A percentile compares a stretch with the other conserved stretches of the same genome.
Evolutionary conservation across 192 early-diverging fungal genomes (phyloP).

Genomic region (Globomyces pollinis-pini): DNA sequence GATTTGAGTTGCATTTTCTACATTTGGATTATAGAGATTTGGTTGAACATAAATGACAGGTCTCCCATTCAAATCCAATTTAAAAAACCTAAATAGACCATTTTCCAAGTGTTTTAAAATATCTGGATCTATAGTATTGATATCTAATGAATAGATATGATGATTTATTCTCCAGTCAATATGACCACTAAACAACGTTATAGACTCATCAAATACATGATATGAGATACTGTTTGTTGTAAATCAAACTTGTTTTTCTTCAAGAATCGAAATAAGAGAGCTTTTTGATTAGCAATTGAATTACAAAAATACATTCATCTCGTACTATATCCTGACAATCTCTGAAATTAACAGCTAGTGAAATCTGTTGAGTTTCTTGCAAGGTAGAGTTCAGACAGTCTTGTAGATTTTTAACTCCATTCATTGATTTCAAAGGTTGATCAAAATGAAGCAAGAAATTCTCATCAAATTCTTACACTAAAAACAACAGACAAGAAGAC

Average conservation of each 20-base stretch:
- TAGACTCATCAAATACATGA: slow-evolving; percentile 4
- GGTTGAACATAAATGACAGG: slow-evolving; percentile 28
- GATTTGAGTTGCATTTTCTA: slow-evolving; percentile 11
- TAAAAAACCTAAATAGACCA: slow-evolving; percentile 30
- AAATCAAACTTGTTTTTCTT: slow-evolving; percentile 32
- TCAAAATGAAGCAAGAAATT: too few species aligned
- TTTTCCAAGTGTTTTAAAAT: slow-evolving; percentile 11
- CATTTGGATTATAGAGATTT: slow-evolving; percentile 10
- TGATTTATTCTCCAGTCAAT: slow-evolving; percentile 34
- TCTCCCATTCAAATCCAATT: slow-evolving; percentile 24
- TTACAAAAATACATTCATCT: too few species aligned
- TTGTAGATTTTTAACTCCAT: too few species aligned
- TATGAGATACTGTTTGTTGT: too few species aligned
- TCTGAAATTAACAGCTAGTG: too few species aligned
- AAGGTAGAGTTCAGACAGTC: too few species aligned
- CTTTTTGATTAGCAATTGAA: slow-evolving; percentile 7
- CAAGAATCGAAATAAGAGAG: slow-evolving; percentile 24
- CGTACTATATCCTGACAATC: too few species aligned
- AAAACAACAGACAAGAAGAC: too few species aligned
- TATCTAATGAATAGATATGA: slow-evolving; percentile 11
- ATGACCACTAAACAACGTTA: slow-evolving; percentile 14
- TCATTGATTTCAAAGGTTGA: too few species aligned
- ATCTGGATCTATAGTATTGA: not conserved
- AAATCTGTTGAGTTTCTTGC: too few species aligned
- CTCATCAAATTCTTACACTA: too few species aligned